Evolutionary conservation across 2,329 filamentous ascomycete genomes (phyloP), one percentile per base, ranked within the genome.

Genomic region (Penicillium occitanis): DNA sequence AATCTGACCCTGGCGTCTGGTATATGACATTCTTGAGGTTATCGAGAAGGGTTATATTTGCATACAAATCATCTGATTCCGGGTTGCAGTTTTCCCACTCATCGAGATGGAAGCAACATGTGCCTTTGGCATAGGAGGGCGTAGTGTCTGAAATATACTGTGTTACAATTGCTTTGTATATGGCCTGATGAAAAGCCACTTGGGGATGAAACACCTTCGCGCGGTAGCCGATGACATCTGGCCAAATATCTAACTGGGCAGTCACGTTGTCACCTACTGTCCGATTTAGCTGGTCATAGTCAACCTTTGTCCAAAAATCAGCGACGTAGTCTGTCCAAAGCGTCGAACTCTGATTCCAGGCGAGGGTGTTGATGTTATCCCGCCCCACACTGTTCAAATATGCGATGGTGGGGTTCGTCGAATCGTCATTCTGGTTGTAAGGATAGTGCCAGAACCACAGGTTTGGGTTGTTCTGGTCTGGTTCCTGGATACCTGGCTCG

Each of bases 1-100:
- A 48, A 51, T 62, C 40, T 37, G 40, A 37, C 60, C 46, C 40
- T 35, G 60, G 60, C 40, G 60, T 62, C 60, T 51, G 60, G 60
- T 62, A 62, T 28, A 62, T 62, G 60, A 62, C 30, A 48, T 62
- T 62, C 44, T 62, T 62, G 42, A 19, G 22, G 60, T 50, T 62
- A 22, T 62, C 40, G 28, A 62, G 42, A 57, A 61, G 58, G 25
- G 58, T 61, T 44, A 61, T 61, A 22, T 61, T 61, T 44, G 58
- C 58, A 46, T 61, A 61, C 58, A 61, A 44, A 48, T 61, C 42
- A 44, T 61, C 42, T 28, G 37, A 44, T 44, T 61, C 58, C 37
- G 37, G 37, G 28, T 61, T 61, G 58, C 58, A 61, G 42, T 61
- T 48, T 61, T 61, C 37, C 58, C 58, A 61, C 42, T 61, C 58